Percentiles rank a stretch among this genome's conserved stretches.
These are phyloP conservation scores for Aspergillus latus DNA, from an alignment of 2,329 filamentous ascomycete species.

Conservation along the genomic window DNA sequence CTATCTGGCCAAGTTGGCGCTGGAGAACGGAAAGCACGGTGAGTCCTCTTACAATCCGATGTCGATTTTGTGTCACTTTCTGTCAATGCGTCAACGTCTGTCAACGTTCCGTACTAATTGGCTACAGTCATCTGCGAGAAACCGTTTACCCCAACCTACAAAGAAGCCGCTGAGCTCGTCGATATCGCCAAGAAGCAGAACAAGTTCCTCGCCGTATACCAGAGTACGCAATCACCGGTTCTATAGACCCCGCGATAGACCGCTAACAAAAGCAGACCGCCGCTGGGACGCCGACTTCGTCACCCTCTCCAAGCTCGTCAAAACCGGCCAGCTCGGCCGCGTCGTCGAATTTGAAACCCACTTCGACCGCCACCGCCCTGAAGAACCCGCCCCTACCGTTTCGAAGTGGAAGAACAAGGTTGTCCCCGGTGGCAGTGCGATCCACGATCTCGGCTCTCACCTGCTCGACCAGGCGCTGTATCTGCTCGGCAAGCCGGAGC, in stretches of 20 bases:
- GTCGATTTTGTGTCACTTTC: too few species aligned
- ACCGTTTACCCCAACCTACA: constrained; percentile 72
- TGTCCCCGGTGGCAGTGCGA: constrained; percentile 64
- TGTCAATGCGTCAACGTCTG: too few species aligned
- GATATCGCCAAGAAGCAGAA: constrained; percentile 53
- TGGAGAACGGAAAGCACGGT: constrained; percentile 70
- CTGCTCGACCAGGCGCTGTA: constrained; percentile 72
- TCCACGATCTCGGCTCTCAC: constrained; percentile 76
- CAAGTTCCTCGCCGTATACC: constrained; percentile 65
- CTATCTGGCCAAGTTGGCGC: constrained; percentile 61
- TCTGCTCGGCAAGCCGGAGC: constrained; percentile 67
- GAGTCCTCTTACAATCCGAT: not conserved
- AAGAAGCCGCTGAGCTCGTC: constrained; percentile 66
- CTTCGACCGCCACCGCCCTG: constrained; percentile 71
- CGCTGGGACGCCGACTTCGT: constrained; percentile 77
- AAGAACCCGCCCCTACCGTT: constrained; percentile 45
- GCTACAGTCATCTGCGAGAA: constrained; percentile 70
- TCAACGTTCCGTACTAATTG: not conserved
- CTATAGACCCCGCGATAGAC: too few species aligned
- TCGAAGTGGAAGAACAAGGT: constrained; percentile 67
- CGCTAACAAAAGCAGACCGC: constrained; percentile 50
- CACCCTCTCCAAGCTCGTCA: constrained; percentile 64
- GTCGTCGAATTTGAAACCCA: constrained; percentile 76
- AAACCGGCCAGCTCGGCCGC: constrained; percentile 63
- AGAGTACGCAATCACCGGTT: constrained; percentile 49